Percentiles rank a stretch among this genome's conserved stretches.
These are phyloP conservation scores for Psilocybe cubensis DNA, from an alignment of 768 basidiomycete genomes.

Conservation along the genomic window DNA sequence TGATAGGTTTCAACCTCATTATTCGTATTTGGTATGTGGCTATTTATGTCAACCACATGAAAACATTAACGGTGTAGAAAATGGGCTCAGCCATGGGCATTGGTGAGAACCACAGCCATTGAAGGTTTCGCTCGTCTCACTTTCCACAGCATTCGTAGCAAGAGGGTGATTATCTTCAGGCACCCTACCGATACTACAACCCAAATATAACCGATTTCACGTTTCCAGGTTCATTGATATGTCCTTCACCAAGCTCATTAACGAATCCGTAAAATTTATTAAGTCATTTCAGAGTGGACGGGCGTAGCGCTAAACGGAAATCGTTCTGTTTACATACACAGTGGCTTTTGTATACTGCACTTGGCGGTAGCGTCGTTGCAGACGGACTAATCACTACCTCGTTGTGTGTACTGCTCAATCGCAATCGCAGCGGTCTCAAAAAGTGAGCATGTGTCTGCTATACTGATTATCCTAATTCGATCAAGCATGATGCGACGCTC, in stretches of 20 bases:
- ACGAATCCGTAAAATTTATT: constrained; percentile 27
- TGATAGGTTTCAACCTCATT: constrained; percentile 13
- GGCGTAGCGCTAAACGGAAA: too few relatives aligned
- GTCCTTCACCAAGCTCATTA: constrained; percentile 19
- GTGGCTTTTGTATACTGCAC: constrained; percentile 26
- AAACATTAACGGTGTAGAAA: neutral
- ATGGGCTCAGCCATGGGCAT: constrained; percentile 15
- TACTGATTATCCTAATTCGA: neutral
- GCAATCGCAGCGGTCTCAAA: constrained; percentile 25
- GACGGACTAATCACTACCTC: constrained; percentile 26
- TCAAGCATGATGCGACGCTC: too few relatives aligned
- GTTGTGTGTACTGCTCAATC: constrained; percentile 22
- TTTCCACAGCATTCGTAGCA: constrained; percentile 12
- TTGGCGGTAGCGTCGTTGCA: constrained; percentile 24
- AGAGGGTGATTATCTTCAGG: constrained; percentile 12
- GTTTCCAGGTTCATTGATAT: constrained; percentile 19
- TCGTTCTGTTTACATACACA: too few relatives aligned
- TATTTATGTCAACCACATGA: neutral
- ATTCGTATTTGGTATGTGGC: constrained; percentile 14
- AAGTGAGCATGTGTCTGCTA: constrained; percentile 16
- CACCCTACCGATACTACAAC: neutral
- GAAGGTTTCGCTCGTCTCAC: neutral
- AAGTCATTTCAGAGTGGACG: too few relatives aligned
- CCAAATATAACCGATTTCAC: neutral
- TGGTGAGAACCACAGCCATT: too few relatives aligned